Evolutionary conservation across 208 protist species (phyloP).

Genomic region (Wallacemonas sp.): DNA sequence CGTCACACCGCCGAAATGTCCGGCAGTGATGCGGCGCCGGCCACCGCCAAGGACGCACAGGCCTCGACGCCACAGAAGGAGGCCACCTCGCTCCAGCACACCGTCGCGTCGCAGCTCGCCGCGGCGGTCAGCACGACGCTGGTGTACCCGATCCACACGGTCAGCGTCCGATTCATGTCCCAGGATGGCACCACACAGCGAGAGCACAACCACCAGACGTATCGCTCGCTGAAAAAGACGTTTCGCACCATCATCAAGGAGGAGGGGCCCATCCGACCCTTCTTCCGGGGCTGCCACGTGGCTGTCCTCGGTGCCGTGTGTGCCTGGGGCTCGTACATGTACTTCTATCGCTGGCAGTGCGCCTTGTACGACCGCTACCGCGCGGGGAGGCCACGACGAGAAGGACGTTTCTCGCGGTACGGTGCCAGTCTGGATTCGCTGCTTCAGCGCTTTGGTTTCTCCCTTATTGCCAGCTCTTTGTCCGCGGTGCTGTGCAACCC

Average conservation of each 20-base stretch:
- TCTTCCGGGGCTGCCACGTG: constrained; percentile 64
- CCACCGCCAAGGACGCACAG: not conserved
- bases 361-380: constrained; percentile 20
- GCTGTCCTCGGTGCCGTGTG: constrained; percentile 49
- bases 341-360: constrained; percentile 69
- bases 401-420: not conserved
- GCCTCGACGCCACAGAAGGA: not conserved
- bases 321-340: constrained; percentile 86
- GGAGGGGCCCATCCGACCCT: constrained; percentile 45
- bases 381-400: not conserved
- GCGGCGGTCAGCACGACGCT: constrained; percentile 43
- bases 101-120: constrained; percentile 47
- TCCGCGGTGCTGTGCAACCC: constrained; percentile 79
- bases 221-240: constrained; percentile 32
- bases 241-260: constrained; percentile 39
- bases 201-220: constrained; percentile 62
- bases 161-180: constrained; percentile 83
- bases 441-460: constrained; percentile 55
- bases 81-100: constrained; percentile 38
- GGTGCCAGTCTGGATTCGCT: constrained; percentile 33
- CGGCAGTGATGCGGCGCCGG: no score
- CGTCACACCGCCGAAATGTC: no score
- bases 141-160: constrained; percentile 80
- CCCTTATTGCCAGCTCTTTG: constrained; percentile 56
- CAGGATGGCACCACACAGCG: constrained; percentile 59